Base-by-base conservation (phyloP, 2,329 filamentous ascomycete species). In the Pseudocercospora pini-densiflorae region DNA sequence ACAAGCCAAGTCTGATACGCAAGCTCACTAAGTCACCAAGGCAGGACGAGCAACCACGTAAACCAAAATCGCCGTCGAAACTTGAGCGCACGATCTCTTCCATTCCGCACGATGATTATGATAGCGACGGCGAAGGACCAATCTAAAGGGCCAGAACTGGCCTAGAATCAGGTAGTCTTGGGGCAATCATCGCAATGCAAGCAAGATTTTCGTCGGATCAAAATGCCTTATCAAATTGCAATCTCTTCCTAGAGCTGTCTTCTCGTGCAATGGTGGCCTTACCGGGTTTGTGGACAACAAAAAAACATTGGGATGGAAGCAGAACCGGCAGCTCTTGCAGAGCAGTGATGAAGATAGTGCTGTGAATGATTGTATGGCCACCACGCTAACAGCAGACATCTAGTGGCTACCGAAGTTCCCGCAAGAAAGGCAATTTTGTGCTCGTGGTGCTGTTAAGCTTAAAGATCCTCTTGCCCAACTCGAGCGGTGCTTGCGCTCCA, bases 61-160 rank as follows among this genome's bases (percentile, higher is more conserved):
- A 36, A 31, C 55, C 55, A 5, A 40, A 36, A 19, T 19, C 55
- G 29, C 33, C 65, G 21, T 61, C 65, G 23, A 64, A 61, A 36
- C 36, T 69, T 53, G 65, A 67, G 36, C 47, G 68, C 10, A 63
- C 67, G n/a, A 69, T 69, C 29, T 67, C 65, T 14, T 62, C 60
- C 21, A 67, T 69, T n/a, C 68, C 65, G 19, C 49, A 54, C n/a
- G 59, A 69, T 19, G 68, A 67, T 40, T 67, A 67, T 29, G 68
- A 69, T 29, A 69, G 68, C 31, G 68, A 67, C 16, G 59, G 40
- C 40, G 61, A 63, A 24, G n/a, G 36, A 12, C 23, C 49, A 23
- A 29, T 55, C 7, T 43, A 43, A 43, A 43, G 40, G 40, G 19
- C 16, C 40, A 9, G 16, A 43, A 40, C 14, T 7, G 36, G 6